phyloP scores from a whole-genome alignment of 768 basidiomycete species.

The Dioszegia hungarica region DNA sequence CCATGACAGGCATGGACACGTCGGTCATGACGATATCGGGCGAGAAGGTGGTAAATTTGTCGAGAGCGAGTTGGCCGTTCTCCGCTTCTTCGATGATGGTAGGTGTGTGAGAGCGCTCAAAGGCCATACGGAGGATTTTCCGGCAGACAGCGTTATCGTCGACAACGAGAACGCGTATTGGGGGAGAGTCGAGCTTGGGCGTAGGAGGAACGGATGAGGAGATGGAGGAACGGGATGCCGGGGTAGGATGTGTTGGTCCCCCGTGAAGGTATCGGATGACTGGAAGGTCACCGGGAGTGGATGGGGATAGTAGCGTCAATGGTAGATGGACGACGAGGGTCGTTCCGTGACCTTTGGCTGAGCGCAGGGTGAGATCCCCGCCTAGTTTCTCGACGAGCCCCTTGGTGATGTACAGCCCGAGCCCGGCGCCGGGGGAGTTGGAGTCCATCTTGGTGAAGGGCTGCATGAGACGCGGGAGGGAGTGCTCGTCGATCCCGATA shows the following conservation, averaged over 20 bases:
- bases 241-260: not conserved
- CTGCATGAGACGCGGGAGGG: slow-evolving; percentile 19
- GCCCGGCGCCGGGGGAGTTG: slow-evolving; percentile 28
- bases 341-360: slow-evolving; percentile 14
- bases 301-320: slow-evolving; percentile 18
- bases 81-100: slow-evolving; percentile 17
- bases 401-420: slow-evolving; percentile 38
- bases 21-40: slow-evolving; percentile 38
- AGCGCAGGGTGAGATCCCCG: slow-evolving; percentile 15
- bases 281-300: not conserved
- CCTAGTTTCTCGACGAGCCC: slow-evolving; percentile 27
- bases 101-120: slow-evolving; percentile 8
- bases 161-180: slow-evolving; percentile 26
- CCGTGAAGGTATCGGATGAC: not conserved
- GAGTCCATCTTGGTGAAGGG: slow-evolving; percentile 37
- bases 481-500: slow-evolving; percentile 19
- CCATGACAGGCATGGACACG: slow-evolving; percentile 42
- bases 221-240: not conserved
- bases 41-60: slow-evolving; percentile 14
- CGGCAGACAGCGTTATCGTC: slow-evolving; percentile 35
- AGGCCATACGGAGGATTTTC: slow-evolving; percentile 18
- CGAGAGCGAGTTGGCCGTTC: slow-evolving; percentile 27
- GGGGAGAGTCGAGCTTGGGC: not conserved
- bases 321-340: slow-evolving; percentile 24
- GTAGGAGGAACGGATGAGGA: not conserved